Evolutionary conservation across 768 basidiomycete species (phyloP).

Genomic region (Tricholoma matsutake): DNA sequence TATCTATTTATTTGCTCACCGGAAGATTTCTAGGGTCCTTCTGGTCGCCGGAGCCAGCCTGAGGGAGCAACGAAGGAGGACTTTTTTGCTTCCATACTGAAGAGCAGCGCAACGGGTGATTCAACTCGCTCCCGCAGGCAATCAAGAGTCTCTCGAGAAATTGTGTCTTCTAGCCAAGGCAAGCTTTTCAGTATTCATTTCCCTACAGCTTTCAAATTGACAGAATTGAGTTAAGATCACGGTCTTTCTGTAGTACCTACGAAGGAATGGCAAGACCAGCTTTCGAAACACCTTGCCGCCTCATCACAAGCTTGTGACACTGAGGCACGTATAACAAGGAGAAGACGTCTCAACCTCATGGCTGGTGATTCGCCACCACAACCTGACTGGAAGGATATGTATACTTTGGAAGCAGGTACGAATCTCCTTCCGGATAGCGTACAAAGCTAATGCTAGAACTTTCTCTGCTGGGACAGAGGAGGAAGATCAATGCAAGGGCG

Average conservation of each 20-base stretch:
- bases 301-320: constrained; percentile 17
- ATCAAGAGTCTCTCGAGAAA: constrained; percentile 74
- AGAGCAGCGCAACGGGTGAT: constrained; percentile 48
- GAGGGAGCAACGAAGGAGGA: constrained; percentile 70
- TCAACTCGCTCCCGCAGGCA: constrained; percentile 64
- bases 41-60: constrained; percentile 60
- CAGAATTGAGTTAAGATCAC: constrained; percentile 40
- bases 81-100: constrained; percentile 71
- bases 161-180: constrained; percentile 72
- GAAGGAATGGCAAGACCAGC: constrained; percentile 74
- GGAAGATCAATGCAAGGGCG: constrained; percentile 39
- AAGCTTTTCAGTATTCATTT: constrained; percentile 10
- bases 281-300: constrained; percentile 52
- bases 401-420: constrained; percentile 47
- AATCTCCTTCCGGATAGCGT: background rate
- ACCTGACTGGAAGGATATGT: constrained; percentile 58
- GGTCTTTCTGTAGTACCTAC: constrained; percentile 63
- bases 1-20: constrained; percentile 1
- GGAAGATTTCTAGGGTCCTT: constrained; percentile 51
- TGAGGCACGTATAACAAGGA: constrained; percentile 11
- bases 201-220: constrained; percentile 5
- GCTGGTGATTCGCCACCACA: constrained; percentile 23
- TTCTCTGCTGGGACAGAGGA: constrained; percentile 15
- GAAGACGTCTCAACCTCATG: constrained; percentile 31
- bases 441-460: background rate